Evolutionary conservation across 2,329 filamentous ascomycete genomes (phyloP).

Genomic region (Raffaelea arxii): DNA sequence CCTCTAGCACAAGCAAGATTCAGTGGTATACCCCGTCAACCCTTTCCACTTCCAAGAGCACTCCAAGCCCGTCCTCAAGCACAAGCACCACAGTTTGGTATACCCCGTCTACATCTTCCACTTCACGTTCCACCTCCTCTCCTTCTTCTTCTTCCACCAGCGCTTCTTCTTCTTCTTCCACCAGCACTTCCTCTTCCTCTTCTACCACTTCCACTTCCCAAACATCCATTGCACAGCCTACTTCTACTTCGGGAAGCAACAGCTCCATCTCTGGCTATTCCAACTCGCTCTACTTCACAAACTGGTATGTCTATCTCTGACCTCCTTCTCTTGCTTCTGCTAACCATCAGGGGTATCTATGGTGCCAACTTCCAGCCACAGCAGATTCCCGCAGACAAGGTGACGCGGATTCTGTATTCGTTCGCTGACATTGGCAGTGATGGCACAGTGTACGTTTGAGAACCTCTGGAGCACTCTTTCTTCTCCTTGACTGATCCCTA

Average conservation of each 20-base stretch:
- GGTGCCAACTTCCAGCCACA: constrained; percentile 49
- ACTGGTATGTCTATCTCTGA: constrained; percentile 37
- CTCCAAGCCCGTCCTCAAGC: too few relatives aligned
- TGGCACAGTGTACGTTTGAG: constrained; percentile 34
- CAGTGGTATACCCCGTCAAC: too few relatives aligned
- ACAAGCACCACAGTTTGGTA: background rate
- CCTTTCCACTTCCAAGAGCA: too few relatives aligned
- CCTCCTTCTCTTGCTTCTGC: background rate
- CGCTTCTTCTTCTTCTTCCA: background rate
- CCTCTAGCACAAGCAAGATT: too few relatives aligned
- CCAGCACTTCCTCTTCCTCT: background rate
- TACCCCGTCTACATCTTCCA: background rate
- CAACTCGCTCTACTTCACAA: constrained; percentile 44
- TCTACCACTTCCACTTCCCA: background rate
- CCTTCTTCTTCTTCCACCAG: background rate
- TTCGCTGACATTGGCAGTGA: constrained; percentile 37
- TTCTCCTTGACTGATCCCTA: background rate
- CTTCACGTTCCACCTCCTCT: background rate
- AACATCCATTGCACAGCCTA: constrained; percentile 7
- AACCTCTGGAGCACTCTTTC: background rate
- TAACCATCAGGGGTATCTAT: constrained; percentile 26
- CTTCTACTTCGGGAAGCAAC: background rate
- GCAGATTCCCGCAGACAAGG: constrained; percentile 54
- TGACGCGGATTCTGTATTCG: constrained; percentile 65
- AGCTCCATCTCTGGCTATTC: constrained; percentile 7